Evolutionary conservation across 1,284 basidiomycete species (phyloP).

Genomic region (Ustilago trichophora): DNA sequence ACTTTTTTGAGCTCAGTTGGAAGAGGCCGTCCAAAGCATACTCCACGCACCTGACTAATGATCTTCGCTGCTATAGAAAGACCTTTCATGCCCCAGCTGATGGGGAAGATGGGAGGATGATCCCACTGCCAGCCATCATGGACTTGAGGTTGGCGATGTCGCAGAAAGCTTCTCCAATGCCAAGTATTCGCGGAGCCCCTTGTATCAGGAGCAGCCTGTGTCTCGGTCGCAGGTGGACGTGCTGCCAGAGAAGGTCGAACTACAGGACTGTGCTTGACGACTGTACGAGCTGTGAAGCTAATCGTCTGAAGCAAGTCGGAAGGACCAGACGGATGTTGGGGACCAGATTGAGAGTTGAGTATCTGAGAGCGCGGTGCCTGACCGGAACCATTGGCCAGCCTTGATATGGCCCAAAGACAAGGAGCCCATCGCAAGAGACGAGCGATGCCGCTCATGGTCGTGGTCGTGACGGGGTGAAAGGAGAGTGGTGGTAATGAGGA

Average conservation of each 20-base stretch:
- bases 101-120: constrained; percentile 2
- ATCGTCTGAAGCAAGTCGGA: constrained; percentile 14
- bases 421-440: constrained; percentile 26
- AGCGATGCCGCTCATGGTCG: constrained; percentile 25
- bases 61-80: neutral
- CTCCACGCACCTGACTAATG: neutral
- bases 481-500: neutral
- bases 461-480: neutral
- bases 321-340: neutral
- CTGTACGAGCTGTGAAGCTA: constrained; percentile 19
- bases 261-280: constrained; percentile 4
- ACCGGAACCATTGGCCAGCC: constrained; percentile 3
- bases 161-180: too few relatives aligned
- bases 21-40: neutral
- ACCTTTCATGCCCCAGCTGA: neutral
- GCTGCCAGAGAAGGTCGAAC: neutral
- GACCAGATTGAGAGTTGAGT: constrained; percentile 6
- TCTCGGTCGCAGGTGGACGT: neutral
- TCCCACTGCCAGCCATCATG: constrained; percentile 23
- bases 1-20: constrained; percentile 4
- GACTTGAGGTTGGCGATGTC: neutral
- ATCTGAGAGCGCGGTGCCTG: constrained; percentile 9
- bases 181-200: neutral
- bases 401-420: constrained; percentile 25
- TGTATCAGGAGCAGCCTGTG: too few relatives aligned